Conservation (phyloP, 768 basidiomycete species). For the Lactarius pseudohatsudake region DNA sequence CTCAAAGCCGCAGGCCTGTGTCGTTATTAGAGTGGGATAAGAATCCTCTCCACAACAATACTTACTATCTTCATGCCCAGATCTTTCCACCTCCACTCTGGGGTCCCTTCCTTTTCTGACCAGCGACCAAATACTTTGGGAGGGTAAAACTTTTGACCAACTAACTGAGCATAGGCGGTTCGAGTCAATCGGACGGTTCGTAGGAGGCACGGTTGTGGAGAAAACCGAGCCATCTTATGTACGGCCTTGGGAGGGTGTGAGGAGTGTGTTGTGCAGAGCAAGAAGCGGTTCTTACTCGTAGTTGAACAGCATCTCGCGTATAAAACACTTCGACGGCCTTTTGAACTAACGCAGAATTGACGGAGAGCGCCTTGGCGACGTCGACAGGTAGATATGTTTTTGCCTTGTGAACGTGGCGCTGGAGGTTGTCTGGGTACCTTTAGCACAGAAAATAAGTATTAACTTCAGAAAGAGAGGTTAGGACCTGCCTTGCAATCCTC, state of each 20-base stretch:
- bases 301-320: constrained; percentile 86
- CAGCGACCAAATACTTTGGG: constrained; percentile 85
- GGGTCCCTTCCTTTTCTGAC: constrained; percentile 57
- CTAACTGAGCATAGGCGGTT: constrained; percentile 90
- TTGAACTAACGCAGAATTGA: constrained; percentile 71
- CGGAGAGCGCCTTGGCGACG: constrained; percentile 68
- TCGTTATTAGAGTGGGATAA: neutral
- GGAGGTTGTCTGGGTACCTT: constrained; percentile 71
- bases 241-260: constrained; percentile 53
- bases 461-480: constrained; percentile 7
- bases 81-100: constrained; percentile 77
- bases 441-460: neutral
- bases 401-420: constrained; percentile 70
- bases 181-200: constrained; percentile 76
- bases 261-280: too few species aligned
- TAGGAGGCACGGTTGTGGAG: constrained; percentile 64
- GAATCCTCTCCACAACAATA: neutral
- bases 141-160: constrained; percentile 89
- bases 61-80: constrained; percentile 91
- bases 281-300: constrained; percentile 58
- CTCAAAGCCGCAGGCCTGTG: constrained; percentile 91
- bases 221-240: constrained; percentile 87
- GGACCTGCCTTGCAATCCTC: constrained; percentile 59
- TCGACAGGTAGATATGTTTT: constrained; percentile 79
- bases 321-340: constrained; percentile 92